Percentiles rank a stretch among this genome's conserved stretches.
Conservation (phyloP, 345 rosid species). For the Angophora floribunda region DNA sequence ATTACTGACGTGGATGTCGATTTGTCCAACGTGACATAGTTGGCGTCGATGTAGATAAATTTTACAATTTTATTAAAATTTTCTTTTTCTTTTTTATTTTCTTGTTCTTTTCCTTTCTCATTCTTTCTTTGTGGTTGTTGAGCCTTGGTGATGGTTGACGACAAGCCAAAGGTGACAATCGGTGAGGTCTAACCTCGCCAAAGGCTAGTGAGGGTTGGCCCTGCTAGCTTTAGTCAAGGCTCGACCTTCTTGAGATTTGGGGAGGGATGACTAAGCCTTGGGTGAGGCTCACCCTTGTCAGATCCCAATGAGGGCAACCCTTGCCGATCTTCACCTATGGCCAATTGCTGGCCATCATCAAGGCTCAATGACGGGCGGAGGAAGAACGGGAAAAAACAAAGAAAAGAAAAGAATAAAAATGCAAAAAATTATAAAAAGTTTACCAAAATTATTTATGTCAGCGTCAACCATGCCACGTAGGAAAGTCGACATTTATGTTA, state of each 20-base stretch:
- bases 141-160: background rate
- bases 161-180: background rate
- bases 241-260: background rate
- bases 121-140: background rate
- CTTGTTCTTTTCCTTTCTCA: background rate
- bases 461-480: fast-evolving
- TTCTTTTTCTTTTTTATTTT: fast-evolving
- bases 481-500: background rate
- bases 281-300: background rate
- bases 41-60: background rate
- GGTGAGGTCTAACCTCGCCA: background rate
- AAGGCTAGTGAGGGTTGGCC: background rate
- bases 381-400: background rate
- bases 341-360: fast-evolving
- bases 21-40: no score
- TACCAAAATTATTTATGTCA: no score
- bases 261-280: background rate
- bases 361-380: background rate
- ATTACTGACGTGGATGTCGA: fast-evolving
- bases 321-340: background rate
- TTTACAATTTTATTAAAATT: background rate
- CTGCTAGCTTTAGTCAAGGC: background rate
- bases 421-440: background rate
- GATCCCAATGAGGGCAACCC: background rate
- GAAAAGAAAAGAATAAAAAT: background rate